These are phyloP conservation scores for Pythium plurisporium DNA, from an alignment of 352 stramenopile species.

Conservation along the genomic window DNA sequence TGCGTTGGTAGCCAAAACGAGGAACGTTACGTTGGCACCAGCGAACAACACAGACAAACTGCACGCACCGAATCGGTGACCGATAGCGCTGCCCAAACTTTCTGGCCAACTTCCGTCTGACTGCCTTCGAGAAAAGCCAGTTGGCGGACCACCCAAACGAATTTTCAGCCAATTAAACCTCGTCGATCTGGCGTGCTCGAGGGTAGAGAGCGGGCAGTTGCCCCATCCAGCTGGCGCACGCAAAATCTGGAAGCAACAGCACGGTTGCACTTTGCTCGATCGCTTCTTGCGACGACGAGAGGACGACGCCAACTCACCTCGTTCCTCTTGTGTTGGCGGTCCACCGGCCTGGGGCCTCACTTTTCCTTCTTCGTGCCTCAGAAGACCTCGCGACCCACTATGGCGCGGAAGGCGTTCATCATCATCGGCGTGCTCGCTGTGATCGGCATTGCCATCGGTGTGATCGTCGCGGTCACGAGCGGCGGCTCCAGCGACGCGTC, in stretches of 20 bases:
- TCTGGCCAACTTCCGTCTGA: conserved; percentile 3
- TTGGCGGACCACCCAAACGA: conserved; percentile 14
- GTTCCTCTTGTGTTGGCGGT: conserved; percentile 7
- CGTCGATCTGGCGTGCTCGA: neutral
- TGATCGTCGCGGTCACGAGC: conserved; percentile 63
- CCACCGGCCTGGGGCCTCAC: neutral
- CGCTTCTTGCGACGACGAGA: neutral
- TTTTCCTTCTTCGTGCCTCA: conserved; percentile 15
- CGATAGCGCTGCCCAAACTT: too few species aligned
- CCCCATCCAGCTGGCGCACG: neutral
- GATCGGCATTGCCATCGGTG: conserved; percentile 54
- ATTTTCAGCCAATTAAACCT: conserved; percentile 17
- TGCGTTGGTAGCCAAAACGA: too few species aligned
- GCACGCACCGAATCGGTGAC: too few species aligned
- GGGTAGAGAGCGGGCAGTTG: conserved; percentile 13
- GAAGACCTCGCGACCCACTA: conserved; percentile 8
- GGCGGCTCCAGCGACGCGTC: conserved; percentile 29
- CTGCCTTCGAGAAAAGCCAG: conserved; percentile 7
- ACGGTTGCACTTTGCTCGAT: neutral
- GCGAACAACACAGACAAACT: too few species aligned
- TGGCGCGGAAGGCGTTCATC: conserved; percentile 61
- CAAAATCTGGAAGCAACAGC: neutral
- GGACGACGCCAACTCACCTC: neutral
- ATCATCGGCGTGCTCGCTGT: conserved; percentile 63
- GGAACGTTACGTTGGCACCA: too few species aligned